Evolutionary conservation across 768 basidiomycete species (phyloP), one percentile per base, ranked within the genome.

Genomic region (Neoboletus magnificus): DNA sequence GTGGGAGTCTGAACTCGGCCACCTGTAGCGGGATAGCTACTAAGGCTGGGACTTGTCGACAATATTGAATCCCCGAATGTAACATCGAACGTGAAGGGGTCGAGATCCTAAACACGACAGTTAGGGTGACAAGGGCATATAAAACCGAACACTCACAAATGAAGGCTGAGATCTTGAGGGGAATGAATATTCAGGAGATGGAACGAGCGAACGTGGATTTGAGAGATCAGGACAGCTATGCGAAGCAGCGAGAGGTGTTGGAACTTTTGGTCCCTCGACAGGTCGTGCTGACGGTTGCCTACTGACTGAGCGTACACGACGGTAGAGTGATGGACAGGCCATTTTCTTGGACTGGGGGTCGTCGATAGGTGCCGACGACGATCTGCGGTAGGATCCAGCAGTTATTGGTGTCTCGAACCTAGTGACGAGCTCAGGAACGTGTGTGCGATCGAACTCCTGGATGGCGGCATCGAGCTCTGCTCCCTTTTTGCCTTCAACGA

Each of bases 381-480:
- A 86, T 35, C 87, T 82, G 41, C 81, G 79, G 73, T 82, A 91
- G 44, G 80, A 76, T 50, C 81, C 78, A n/a, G 84, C 87, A 1
- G 87, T 89, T 39, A 89, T 81, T 40, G 87, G 87, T 1, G 80
- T 76, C 67, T 89, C 86, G 67, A 89, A 89, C 50, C 86, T 79
- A 11, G 87, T 87, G 41, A 87, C 76, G 63, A 89, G 73, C 68
- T 84, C 79, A 11, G 85, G 69, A 69, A 86, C 60, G 52, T 79
- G 79, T 20, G 73, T 71, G 55, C 74, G 72, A 63, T 80, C 78
- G 62, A 80, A 89, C 68, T 84, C 80, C 59, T 82, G 76, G 48
- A 89, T 78, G 8, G 86, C 87, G 4, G 68, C 71, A 62, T 82
- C 83, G 27, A 90, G 77, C 52, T 81, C 84, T 23, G 71, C 64